Base-by-base conservation (phyloP, 2,329 filamentous ascomycete genomes). In the Trichoderma semiorbis region DNA sequence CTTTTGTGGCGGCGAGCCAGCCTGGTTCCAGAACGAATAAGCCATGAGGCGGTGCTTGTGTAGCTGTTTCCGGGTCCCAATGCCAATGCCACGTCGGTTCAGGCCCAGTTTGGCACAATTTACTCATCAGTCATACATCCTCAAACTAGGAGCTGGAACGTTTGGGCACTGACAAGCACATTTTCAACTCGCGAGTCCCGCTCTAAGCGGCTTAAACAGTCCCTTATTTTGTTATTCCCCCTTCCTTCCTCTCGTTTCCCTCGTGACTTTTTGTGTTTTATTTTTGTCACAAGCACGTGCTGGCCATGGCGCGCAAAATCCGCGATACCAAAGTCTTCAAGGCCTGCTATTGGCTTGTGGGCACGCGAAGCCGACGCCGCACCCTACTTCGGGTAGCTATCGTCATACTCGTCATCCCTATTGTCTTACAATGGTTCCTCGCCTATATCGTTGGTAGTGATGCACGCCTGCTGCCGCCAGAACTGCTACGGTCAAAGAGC, bases 381-480 rank as follows among this genome's bases (percentile, higher is more conserved):
- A 64, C 71, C 64, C 26, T 77, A 36, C 21, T 74, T 36, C 75
- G 75, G 21, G 12, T 69, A n/a, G 71, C 66, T 24, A 1, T 75
- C 11, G 55, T 64, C 21, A 43, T 73, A 24, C 43, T 74, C 21
- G 26, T 76, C 43, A 61, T 77, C 39, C 79, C 80, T 4, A 60
- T 81, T n/a, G 12, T 80, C 12, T 74, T 82, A 47, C 81, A 82
- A 75, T 78, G 80, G 72, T 47, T 80, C 11, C 72, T 83, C 12
- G 81, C 79, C 24, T 83, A 82, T 65, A 24, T 78, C 7, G 75
- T 83, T 11, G 80, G 79, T 21, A 75, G 76, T 39, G 80, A 82
- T 72, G 79, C 80, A 18, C 75, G 81, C 7, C 75, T 83, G 61
- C 77, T 83, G 2, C 81, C 81, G 7, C 74, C 77, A 0, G 78